Evolutionary conservation across 2,329 filamentous ascomycete genomes (phyloP), one percentile per base, ranked within the genome.

Genomic region (Hypoxylon sp.): DNA sequence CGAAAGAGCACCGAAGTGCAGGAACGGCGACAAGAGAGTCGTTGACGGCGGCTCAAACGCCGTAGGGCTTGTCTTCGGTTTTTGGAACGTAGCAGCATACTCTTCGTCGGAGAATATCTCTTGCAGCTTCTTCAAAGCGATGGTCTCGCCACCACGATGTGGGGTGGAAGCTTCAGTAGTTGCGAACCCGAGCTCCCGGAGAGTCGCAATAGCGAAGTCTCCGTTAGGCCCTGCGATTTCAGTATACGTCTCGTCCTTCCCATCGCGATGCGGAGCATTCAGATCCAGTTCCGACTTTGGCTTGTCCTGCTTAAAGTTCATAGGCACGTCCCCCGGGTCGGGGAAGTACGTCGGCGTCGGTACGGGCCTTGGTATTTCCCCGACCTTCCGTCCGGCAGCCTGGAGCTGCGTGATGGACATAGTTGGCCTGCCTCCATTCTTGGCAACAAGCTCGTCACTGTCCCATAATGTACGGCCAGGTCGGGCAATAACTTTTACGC

Each of bases 1-100:
- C n/a, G 84, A 87, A 7, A 93, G 77, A 9, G 85, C 83, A 20
- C 90, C 89, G 60, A 93, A 92, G 71, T 93, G 90, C 51, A 91
- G 73, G 69, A 90, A 85, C 0, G 89, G 88, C 0, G 88, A 91
- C 5, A 92, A 79, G 1, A 92, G 78, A 0, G 88, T 92, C 0
- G 90, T 92, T 0, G 88, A 83, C 69, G 88, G 88, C 0, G 89
- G 89, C 31, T 85, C 81, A 65, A 92, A 91, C 2, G 84, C 87
- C 2, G 90, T 88, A 0, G 90, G 90, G 29, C 86, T 90, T 0
- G 89, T 91, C 55, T 87, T 86, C 1, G 90, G 89, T 71, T 93
- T 93, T 68, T 87, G 83, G 67, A 93, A 93, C 0, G 85, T 91
- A 1, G 87, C 88, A 0, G 86, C 86, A 70, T 91, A 92, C 49